Evolutionary conservation across 352 stramenopile species (phyloP), one percentile per base, ranked within the genome.

Genomic region (Phytophthora crassamura): DNA sequence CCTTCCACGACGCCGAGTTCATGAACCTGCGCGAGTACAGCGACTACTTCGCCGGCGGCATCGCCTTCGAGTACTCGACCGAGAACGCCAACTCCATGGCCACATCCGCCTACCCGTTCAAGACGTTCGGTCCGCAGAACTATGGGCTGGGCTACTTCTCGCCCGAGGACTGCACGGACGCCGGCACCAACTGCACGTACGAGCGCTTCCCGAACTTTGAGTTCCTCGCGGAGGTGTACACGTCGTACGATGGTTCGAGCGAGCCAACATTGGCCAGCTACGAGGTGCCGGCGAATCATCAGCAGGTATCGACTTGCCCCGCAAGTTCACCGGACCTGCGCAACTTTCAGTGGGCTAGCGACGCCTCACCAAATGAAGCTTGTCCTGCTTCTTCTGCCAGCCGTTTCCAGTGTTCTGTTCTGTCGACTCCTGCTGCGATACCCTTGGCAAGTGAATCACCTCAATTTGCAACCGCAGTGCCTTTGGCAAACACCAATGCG

Each of bases 21-120:
- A 80, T 95, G 69, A 81, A 89, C 60, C 33, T 55, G 39, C 43
- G 40, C 14, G 43, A 67, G 16, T 89, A 88, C 70, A 78, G 57
- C 16, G 71, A 92, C 42, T 72, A 82, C 40, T 90, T 93, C 39
- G 70, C 71, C 18, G 86, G 86, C 14, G 86, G 84, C 16, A 78
- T 93, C 30, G 84, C 57, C 8, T 95, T 93, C 62, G 84, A 93
- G 71, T 95, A 91, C 72, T 85, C 81, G 38, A 93, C 84, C 15
- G 86, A 95, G 63, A 84, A 84, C 45, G 77, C 80, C 61, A 93
- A 93, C 71, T 86, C 77, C 35, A 80, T 78, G 67, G 58, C 70
- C 35, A 78, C 66, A 14, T 80, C 69, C 2, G 20, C 75, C 39
- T 95, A 84, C 64, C 86, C 86, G 41, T 95, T 93, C 70, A 84